phyloP scores from a whole-genome alignment of 495 filamentous ascomycete genomes.

The Evernia prunastri region DNA sequence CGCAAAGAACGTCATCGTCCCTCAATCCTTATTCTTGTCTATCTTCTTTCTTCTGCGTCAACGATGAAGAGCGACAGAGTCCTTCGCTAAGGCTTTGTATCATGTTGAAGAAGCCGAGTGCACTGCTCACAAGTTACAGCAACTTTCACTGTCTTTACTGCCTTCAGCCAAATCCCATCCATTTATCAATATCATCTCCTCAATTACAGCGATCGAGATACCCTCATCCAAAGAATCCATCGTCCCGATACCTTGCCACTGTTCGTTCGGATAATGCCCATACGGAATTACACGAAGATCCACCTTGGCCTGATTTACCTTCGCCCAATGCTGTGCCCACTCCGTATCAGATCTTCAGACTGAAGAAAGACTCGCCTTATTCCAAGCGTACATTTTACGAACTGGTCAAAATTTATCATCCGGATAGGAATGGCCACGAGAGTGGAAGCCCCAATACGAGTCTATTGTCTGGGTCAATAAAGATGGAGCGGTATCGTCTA shows the following conservation, averaged over 20 bases:
- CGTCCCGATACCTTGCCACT: constrained; percentile 15
- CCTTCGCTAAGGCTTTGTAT: background rate
- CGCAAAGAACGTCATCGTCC: constrained; percentile 5
- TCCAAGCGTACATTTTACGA: constrained; percentile 78
- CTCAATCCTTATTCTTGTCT: background rate
- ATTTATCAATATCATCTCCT: constrained; percentile 1
- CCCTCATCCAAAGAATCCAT: background rate
- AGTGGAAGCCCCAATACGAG: constrained; percentile 45
- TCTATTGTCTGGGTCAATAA: constrained; percentile 41
- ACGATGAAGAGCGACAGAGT: background rate
- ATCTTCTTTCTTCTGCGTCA: background rate
- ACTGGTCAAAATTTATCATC: constrained; percentile 92
- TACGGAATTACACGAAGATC: constrained; percentile 1
- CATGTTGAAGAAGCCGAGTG: constrained; percentile 23
- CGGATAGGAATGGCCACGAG: constrained; percentile 58
- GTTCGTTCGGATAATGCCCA: background rate
- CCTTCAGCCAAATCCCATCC: background rate
- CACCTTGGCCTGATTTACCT: constrained; percentile 32
- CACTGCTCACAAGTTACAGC: constrained; percentile 14
- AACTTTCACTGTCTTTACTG: constrained; percentile 19
- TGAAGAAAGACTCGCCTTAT: constrained; percentile 59
- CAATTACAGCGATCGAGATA: background rate
- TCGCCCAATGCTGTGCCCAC: constrained; percentile 50
- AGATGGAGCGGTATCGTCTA: constrained; percentile 80
- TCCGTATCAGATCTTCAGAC: constrained; percentile 82